Evolutionary conservation across 805 yeast genomes (phyloP).

Genomic region (Candida hungchunana): DNA sequence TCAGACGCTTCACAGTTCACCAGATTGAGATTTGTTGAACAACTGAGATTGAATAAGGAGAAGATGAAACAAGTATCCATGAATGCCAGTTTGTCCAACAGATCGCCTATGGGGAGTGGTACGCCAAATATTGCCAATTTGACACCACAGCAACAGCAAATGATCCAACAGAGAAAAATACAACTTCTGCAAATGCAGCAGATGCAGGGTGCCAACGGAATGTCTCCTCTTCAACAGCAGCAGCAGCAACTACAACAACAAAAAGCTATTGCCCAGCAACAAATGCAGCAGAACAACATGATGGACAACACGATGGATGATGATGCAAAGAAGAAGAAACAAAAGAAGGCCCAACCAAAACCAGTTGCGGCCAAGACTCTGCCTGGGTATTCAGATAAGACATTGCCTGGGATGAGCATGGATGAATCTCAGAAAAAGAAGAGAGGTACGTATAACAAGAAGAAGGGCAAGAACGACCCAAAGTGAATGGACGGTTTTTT

Average conservation of each 20-base stretch:
- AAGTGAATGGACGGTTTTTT: no score
- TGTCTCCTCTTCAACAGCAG: slow-evolving; percentile 21
- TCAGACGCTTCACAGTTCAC: slow-evolving; percentile 60
- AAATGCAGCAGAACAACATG: slow-evolving; percentile 19
- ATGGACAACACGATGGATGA: slow-evolving; percentile 14
- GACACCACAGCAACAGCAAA: slow-evolving; percentile 28
- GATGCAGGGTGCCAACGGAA: slow-evolving; percentile 25
- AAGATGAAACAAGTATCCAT: slow-evolving; percentile 42
- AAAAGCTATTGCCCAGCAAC: slow-evolving; percentile 26
- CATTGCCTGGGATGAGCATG: slow-evolving; percentile 21
- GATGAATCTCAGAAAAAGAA: slow-evolving; percentile 24
- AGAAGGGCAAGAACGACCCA: slow-evolving; percentile 6
- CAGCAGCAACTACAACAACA: slow-evolving; percentile 23
- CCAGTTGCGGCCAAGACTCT: slow-evolving; percentile 26
- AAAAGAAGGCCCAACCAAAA: slow-evolving; percentile 18
- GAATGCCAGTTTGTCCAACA: slow-evolving; percentile 23
- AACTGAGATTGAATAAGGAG: slow-evolving; percentile 66
- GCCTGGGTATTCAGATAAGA: slow-evolving; percentile 23
- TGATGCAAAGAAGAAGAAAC: slow-evolving; percentile 18
- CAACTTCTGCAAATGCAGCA: slow-evolving; percentile 28
- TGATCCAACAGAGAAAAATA: slow-evolving; percentile 29
- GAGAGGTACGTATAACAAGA: slow-evolving; percentile 28
- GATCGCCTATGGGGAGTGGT: slow-evolving; percentile 15
- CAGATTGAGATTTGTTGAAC: slow-evolving; percentile 85
- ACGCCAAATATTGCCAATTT: slow-evolving; percentile 6